Evolutionary conservation across 352 stramenopile genomes (phyloP), one percentile per base, ranked within the genome.

Genomic region (Thraustochytrium sp.): DNA sequence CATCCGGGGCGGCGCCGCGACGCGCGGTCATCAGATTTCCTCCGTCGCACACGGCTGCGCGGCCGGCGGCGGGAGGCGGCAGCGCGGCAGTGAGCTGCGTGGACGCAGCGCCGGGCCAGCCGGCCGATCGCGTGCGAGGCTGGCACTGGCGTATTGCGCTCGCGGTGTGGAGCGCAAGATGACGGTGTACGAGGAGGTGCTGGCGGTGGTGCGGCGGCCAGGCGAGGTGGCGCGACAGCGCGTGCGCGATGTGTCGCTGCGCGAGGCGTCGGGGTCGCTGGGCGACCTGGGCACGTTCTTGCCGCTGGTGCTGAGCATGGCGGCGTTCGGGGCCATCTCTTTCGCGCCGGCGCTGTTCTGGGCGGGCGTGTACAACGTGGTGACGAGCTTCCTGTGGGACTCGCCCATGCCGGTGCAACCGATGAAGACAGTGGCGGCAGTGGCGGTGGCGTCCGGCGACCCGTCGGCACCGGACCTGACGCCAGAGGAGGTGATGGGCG

Each of bases 351-450:
- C 93, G 68, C 87, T 98, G n/a, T 97, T 97, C 85, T 97, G 92
- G 85, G 91, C 93, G 0, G 94, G 94, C 0, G 74, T 95, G 11
- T 94, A 92, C 78, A 97, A 96, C 38, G 85, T 95, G 0, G 84
- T 93, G 0, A 91, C 94, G 16, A 92, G 93, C 36, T 88, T 90
- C 36, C 86, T 91, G 55, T 97, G 95, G 88, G 93, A 96, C 82
- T 86, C 97, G 40, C 94, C 94, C 54, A 97, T 98, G 87, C 93
- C 92, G n/a, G 91, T 98, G 29, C 94, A 98, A 86, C 94, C 94
- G 18, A 98, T 98, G 94, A 97, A 98, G 87, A 94, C 91, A 21
- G 96, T 98, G 72, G 88, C 93, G 3, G 92, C 93, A 11, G 92
- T 96, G 29, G 94, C 92, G 16, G 92, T 98, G 53, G 88, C 91